These are phyloP conservation scores for Diospyros kaki DNA, from an alignment of 148 eudicot genomes.

Conservation along the genomic window DNA sequence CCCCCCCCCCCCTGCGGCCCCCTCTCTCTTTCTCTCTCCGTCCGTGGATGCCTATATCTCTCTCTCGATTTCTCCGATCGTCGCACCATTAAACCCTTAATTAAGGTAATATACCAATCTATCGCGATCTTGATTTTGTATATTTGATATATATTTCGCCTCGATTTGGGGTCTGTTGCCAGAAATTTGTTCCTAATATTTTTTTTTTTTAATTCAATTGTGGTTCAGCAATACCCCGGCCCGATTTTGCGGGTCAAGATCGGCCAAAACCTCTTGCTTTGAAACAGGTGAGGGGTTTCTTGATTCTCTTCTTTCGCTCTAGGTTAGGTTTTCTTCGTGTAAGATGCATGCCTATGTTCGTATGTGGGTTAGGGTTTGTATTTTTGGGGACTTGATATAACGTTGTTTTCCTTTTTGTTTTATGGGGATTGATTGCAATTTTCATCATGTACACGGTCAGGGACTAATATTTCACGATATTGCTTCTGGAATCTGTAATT, in stretches of 20 bases:
- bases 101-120: not conserved
- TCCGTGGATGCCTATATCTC: not conserved
- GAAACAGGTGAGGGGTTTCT: not conserved
- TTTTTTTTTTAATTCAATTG: not conserved
- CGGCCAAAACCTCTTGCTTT: not conserved
- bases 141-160: not conserved
- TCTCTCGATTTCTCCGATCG: not conserved
- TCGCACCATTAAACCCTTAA: not conserved
- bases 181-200: not conserved
- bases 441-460: no score
- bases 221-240: not conserved
- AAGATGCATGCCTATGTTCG: no score
- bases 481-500: no score
- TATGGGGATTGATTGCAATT: no score
- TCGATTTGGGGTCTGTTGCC: not conserved
- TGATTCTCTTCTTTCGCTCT: not conserved
- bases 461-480: no score
- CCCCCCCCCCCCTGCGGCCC: not conserved
- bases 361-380: no score
- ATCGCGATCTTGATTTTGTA: not conserved
- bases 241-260: slow-evolving; percentile 5
- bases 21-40: not conserved
- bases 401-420: no score
- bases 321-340: not conserved
- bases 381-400: no score